phyloP scores from a whole-genome alignment of 163 green algal species.

The Volvox carteri region DNA sequence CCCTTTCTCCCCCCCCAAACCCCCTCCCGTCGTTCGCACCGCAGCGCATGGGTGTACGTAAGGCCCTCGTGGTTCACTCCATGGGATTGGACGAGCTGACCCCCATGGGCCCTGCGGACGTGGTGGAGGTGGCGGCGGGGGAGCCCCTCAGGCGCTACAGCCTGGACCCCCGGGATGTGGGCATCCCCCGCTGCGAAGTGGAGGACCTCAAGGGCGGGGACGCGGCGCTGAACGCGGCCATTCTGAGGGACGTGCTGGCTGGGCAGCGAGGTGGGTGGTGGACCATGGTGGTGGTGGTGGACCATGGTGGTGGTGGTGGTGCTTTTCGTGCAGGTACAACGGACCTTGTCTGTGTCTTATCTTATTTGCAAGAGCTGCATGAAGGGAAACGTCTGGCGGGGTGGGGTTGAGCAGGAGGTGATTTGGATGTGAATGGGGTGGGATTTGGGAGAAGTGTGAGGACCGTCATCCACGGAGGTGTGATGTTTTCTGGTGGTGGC shows the following conservation, averaged over 20 bases:
- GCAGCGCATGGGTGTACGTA: constrained; percentile 86
- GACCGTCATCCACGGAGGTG: no score
- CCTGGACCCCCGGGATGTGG: constrained; percentile 92
- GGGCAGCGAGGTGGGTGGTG: constrained; percentile 77
- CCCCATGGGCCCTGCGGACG: constrained; percentile 90
- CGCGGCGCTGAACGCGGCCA: constrained; percentile 88
- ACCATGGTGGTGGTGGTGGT: no score
- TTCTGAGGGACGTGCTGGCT: constrained; percentile 93
- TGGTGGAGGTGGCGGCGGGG: constrained; percentile 85
- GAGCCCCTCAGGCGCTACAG: constrained; percentile 76
- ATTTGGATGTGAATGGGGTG: no score
- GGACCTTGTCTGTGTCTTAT: no score
- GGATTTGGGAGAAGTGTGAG: no score
- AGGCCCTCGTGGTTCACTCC: constrained; percentile 96
- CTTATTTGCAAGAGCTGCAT: no score
- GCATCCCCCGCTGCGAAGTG: constrained; percentile 90
- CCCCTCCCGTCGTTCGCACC: no score
- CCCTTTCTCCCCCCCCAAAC: no score
- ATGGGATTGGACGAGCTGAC: constrained; percentile 98
- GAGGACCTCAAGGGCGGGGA: constrained; percentile 95
- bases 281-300: not conserved
- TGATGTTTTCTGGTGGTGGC: no score
- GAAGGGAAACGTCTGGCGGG: no score
- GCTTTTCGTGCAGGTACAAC: no score
- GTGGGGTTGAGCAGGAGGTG: no score